These are phyloP conservation scores for Fusarium praegraminearum DNA, from an alignment of 2,329 filamentous ascomycete genomes.

Conservation along the genomic window DNA sequence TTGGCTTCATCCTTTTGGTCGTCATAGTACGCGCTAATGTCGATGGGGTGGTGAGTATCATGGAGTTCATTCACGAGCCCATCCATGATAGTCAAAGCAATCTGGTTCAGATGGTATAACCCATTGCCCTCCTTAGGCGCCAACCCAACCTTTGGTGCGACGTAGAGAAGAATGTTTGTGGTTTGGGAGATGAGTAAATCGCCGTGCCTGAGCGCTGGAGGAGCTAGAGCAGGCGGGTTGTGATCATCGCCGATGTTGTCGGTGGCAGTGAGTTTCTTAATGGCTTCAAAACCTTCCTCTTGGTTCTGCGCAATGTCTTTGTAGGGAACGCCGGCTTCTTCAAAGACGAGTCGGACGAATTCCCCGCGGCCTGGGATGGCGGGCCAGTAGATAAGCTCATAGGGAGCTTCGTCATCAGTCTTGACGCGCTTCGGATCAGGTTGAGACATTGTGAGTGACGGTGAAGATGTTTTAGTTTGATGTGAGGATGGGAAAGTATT, in stretches of 20 bases:
- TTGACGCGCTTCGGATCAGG: conserved; percentile 48
- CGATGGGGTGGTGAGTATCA: conserved; percentile 80
- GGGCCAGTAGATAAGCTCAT: conserved; percentile 79
- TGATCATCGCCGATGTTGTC: conserved; percentile 61
- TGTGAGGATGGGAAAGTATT: neutral
- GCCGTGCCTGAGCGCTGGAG: conserved; percentile 74
- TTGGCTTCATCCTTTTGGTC: conserved; percentile 78
- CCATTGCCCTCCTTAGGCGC: conserved; percentile 57
- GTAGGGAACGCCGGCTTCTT: conserved; percentile 74
- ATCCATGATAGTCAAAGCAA: conserved; percentile 78
- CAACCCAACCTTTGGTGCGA: conserved; percentile 71
- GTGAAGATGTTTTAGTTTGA: neutral
- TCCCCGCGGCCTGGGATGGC: conserved; percentile 79
- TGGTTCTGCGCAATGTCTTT: conserved; percentile 62
- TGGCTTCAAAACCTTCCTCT: conserved; percentile 62
- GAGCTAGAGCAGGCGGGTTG: conserved; percentile 75
- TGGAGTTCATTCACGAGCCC: conserved; percentile 77
- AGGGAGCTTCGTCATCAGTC: conserved; percentile 60
- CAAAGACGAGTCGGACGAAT: conserved; percentile 77
- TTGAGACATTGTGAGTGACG: conserved; percentile 35
- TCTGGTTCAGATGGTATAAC: conserved; percentile 69
- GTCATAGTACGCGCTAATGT: conserved; percentile 72
- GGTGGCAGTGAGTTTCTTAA: conserved; percentile 62
- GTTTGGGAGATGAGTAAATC: conserved; percentile 75
- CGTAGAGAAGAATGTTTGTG: conserved; percentile 78